Percentiles rank a stretch among this genome's conserved stretches.
phyloP scores from a whole-genome alignment of 2,329 filamentous ascomycete genomes.

The Ascochyta fabae region DNA sequence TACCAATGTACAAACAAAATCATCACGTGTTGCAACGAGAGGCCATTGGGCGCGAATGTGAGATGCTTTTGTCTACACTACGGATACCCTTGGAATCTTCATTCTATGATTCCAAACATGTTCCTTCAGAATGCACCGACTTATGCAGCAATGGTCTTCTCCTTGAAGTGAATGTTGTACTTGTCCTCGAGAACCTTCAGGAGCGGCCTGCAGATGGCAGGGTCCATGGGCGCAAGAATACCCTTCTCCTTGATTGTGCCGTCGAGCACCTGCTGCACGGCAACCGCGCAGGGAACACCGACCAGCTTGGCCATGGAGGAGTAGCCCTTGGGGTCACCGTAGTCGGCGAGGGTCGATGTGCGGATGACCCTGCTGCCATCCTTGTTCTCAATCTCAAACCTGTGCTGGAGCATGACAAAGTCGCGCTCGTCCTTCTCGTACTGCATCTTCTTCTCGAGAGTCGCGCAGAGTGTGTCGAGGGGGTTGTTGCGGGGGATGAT shows the following conservation, averaged over 20 bases:
- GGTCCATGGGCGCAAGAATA: slow-evolving; percentile 77
- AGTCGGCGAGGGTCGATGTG: slow-evolving; percentile 82
- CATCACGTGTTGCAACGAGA: background rate
- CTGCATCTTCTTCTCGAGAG: slow-evolving; percentile 89
- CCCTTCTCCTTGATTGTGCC: slow-evolving; percentile 75
- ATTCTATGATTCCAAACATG: slow-evolving; percentile 10
- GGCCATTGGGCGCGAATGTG: background rate
- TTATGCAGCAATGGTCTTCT: slow-evolving; percentile 62
- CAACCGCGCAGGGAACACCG: slow-evolving; percentile 75
- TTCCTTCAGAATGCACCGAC: background rate
- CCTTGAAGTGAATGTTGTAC: slow-evolving; percentile 74
- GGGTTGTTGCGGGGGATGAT: slow-evolving; percentile 79
- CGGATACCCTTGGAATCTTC: slow-evolving; percentile 8
- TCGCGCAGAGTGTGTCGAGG: slow-evolving; percentile 88
- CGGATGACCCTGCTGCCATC: slow-evolving; percentile 78
- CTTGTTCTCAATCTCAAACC: slow-evolving; percentile 82
- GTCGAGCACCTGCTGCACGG: slow-evolving; percentile 77
- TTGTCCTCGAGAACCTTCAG: slow-evolving; percentile 80
- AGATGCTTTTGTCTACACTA: slow-evolving; percentile 30
- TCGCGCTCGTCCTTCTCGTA: slow-evolving; percentile 84
- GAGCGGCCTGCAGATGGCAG: slow-evolving; percentile 73
- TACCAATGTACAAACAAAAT: background rate
- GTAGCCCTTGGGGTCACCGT: slow-evolving; percentile 80
- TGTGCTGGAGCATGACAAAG: slow-evolving; percentile 79
- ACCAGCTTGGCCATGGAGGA: slow-evolving; percentile 84